Evolutionary conservation across 345 rosid genomes (phyloP), one percentile per base, ranked within the genome.

Genomic region (Aethionema arabicum): DNA sequence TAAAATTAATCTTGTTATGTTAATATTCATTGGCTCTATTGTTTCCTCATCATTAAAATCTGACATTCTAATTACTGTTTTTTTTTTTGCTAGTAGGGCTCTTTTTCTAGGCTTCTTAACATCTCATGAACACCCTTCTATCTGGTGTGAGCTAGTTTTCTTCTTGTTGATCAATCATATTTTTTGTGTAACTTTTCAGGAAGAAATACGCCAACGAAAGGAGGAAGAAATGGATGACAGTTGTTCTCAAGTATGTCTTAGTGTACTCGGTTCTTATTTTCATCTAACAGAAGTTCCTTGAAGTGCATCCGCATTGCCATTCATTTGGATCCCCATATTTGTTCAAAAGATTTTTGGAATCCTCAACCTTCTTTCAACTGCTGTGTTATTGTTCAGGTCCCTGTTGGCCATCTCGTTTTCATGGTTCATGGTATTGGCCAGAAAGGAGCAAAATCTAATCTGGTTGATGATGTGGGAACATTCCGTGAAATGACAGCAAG

Each of bases 381-480:
- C 27, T 73, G 43, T 68, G 50, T 56, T 70, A 40, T 61, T 76
- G 65, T 78, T 7, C 67, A 93, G 99, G 96, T 93, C 77, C 92
- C 99, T 70, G 97, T 90, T 64, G 80, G 80, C 27, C 99, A 93
- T 78, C 72, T 93, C 40, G 99, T 93, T 37, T 93, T 93, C 69
- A 93, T 93, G 99, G 96, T 93, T 61, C 99, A 90, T 68, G 96
- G 99, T 66, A 90, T 93, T 57, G 99, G 99, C 63, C 99, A 93
- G 78, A 82, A 95, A 80, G 81, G 83, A 77, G 97, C 87, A 79
- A 93, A 93, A 65, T 93, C 99, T 54, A 93, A 87, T 70, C 82
- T 93, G 82, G 96, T 90, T 38, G 99, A 93, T 77, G 99, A 93
- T 58, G 99, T 93, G 44, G 80, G 79, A 62, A 83, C 80, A 65